These are phyloP conservation scores for Tulasnella calospora DNA, from an alignment of 768 basidiomycete species.

Conservation along the genomic window DNA sequence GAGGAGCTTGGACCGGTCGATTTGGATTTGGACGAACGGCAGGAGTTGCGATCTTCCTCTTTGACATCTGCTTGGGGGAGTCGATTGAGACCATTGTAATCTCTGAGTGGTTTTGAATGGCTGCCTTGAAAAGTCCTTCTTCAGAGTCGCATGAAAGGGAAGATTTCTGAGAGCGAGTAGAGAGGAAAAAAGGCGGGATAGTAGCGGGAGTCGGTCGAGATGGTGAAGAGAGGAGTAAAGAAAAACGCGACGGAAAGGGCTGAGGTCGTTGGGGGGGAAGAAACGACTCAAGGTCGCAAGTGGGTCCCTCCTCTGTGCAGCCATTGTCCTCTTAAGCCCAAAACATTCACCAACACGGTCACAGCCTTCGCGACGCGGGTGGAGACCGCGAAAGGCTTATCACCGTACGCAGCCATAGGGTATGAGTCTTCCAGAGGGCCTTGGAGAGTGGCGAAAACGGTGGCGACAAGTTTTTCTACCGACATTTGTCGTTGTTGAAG, in stretches of 20 bases:
- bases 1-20: not conserved
- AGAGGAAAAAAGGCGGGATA: not conserved
- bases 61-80: not conserved
- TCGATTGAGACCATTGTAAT: not conserved
- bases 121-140: not conserved
- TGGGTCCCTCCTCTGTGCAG: not conserved
- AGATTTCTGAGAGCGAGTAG: not conserved
- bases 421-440: not conserved
- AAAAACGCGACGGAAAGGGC: not conserved
- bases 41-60: not conserved
- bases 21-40: not conserved
- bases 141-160: not conserved
- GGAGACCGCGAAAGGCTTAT: not conserved
- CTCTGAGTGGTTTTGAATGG: not conserved
- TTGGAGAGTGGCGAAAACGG: not conserved
- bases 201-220: not conserved
- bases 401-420: not conserved
- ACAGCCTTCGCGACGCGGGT: not conserved
- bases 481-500: not conserved
- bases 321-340: not conserved
- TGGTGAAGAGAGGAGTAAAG: not conserved
- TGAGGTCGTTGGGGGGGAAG: not conserved
- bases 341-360: slow-evolving; percentile 3
- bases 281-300: not conserved
- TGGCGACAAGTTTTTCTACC: not conserved